phyloP scores from a whole-genome alignment of 176 grass and related monocot genomes.

The Hordeum vulgare region DNA sequence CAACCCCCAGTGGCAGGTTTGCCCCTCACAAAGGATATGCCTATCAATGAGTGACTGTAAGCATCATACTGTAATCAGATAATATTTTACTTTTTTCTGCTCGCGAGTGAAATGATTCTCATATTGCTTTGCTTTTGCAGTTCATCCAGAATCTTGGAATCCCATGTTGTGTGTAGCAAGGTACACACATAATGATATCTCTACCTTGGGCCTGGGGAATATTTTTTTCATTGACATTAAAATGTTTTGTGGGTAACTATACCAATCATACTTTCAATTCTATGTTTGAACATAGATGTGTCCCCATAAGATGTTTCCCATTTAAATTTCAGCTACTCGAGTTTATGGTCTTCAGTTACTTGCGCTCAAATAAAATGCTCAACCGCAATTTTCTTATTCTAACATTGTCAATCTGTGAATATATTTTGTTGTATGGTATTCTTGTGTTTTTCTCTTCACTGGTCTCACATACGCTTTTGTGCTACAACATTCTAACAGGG shows the following conservation, averaged over 20 bases:
- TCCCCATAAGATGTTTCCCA: not conserved
- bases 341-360: not conserved
- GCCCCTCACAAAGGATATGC: too few relatives aligned
- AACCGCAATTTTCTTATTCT: not conserved
- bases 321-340: not conserved
- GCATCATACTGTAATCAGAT: not conserved
- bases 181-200: constrained; percentile 28
- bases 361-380: not conserved
- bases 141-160: constrained; percentile 99
- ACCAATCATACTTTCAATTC: not conserved
- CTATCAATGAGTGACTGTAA: too few relatives aligned
- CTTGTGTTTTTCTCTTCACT: not conserved
- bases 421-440: not conserved
- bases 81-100: not conserved
- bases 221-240: not conserved
- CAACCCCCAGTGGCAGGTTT: too few relatives aligned
- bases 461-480: constrained; percentile 26
- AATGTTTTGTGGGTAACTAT: not conserved
- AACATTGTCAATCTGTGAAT: not conserved
- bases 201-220: not conserved
- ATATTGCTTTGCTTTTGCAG: constrained; percentile 41
- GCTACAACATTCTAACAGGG: constrained; percentile 89
- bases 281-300: not conserved
- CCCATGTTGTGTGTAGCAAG: constrained; percentile 99
- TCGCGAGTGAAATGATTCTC: not conserved